These are phyloP conservation scores for Pistacia integerrima DNA, from an alignment of 345 rosid species.

Conservation along the genomic window DNA sequence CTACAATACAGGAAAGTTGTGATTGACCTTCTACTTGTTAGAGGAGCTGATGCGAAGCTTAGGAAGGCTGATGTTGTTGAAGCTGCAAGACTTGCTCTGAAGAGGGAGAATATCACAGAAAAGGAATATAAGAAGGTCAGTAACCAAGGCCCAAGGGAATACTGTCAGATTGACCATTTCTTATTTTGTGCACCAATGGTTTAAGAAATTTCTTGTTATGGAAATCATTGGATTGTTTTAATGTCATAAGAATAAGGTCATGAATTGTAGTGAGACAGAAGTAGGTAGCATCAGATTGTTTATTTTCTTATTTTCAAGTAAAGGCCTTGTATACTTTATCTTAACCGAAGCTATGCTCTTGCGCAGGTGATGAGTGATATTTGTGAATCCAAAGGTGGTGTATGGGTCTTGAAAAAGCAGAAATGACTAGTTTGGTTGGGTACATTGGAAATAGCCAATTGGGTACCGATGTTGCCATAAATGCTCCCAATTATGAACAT, in stretches of 20 bases:
- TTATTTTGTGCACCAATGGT: not conserved
- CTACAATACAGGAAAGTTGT: slow-evolving; percentile 59
- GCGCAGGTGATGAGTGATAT: slow-evolving; percentile 63
- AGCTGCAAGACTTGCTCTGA: slow-evolving; percentile 49
- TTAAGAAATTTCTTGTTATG: not conserved
- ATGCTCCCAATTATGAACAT: no score
- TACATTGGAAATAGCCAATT: no score
- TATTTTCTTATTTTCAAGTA: not conserved
- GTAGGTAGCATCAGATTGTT: not conserved
- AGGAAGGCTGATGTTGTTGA: slow-evolving; percentile 64
- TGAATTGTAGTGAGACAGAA: not conserved
- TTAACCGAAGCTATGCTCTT: not conserved
- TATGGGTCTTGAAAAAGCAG: slow-evolving; percentile 58
- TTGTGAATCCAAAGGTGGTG: slow-evolving; percentile 57
- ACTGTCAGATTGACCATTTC: not conserved
- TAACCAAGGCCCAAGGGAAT: not conserved
- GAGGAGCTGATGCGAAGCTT: slow-evolving; percentile 55
- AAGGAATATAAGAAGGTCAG: slow-evolving; percentile 66
- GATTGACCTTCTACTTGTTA: slow-evolving; percentile 52
- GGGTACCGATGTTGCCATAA: no score
- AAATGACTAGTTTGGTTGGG: slow-evolving; percentile 5
- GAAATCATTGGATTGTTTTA: not conserved
- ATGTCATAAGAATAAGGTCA: not conserved
- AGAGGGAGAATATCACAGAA: slow-evolving; percentile 42
- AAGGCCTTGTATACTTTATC: not conserved